Base-by-base conservation (phyloP, 495 filamentous ascomycete genomes). In the Cetradonia linearis region DNA sequence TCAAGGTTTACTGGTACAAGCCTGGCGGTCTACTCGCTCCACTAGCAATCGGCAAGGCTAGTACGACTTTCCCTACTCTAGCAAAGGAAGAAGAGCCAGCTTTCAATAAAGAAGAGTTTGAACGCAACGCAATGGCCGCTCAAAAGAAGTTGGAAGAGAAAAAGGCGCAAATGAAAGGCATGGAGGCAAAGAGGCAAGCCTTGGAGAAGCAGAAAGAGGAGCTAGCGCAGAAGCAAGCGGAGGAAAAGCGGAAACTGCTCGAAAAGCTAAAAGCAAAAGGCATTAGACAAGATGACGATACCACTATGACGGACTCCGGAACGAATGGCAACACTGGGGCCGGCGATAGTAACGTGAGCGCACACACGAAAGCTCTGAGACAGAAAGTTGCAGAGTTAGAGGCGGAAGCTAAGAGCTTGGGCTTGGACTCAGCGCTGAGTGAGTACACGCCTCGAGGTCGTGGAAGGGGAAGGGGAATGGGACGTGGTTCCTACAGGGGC, bases 1-100 rank as follows among this genome's bases (percentile, higher is more conserved):
- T 98, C 48, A 98, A 96, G 69, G 90, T 98, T 6, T 98, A 91
- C 67, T 98, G 93, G 93, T 81, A 88, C 70, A 92, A 87, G 64
- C 80, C 84, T 0, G 82, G 84, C 13, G 63, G 64, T 18, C 28
- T 71, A 2, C 64, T 66, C 23, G 74, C 74, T 36, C 68, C 72
- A 6, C 73, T 77, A 23, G 68, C 63, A 42, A 73, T 72, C 40
- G 67, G 66, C 33, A 55, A 69, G 56, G 55, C 69, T 65, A 38
- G 69, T 62, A 50, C 63, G 67, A 16, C 46, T 36, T 25, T 58
- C 60, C 59, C 59, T 44, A 61, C 55, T 9, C 68, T 68, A 31
- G 46, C 67, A 27, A 64, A 63, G 16, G 60, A 68, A 27, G 73
- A 76, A 38, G 79, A 83, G 33, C 71, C 78, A 6, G 74, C 81